Conservation (phyloP, 768 basidiomycete species). For the Macrocybe gigantea region DNA sequence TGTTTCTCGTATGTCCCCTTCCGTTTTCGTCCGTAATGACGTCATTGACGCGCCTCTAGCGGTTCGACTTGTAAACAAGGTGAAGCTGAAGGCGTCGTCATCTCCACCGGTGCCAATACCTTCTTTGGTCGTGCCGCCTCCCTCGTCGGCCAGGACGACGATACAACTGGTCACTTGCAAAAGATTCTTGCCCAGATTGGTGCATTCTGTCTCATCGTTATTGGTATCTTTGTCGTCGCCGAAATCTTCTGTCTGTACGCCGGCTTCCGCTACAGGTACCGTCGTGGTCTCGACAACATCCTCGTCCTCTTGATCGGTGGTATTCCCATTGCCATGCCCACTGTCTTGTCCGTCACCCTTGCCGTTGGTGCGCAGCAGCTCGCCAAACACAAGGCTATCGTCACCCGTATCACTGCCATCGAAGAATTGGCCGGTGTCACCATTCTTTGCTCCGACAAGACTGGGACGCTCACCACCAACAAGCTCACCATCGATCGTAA, state of each 20-base stretch:
- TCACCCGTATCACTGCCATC: conserved; percentile 99
- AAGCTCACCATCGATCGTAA: conserved; percentile 95
- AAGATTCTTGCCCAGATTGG: conserved; percentile 98
- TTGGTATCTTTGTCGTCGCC: conserved; percentile 91
- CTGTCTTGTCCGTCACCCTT: conserved; percentile 95
- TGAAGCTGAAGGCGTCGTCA: conserved; percentile 98
- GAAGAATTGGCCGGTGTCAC: conserved; percentile 98
- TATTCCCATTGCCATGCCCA: conserved; percentile 99
- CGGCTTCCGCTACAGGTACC: conserved; percentile 85
- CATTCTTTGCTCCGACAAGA: conserved; percentile 98
- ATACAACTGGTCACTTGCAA: conserved; percentile 97
- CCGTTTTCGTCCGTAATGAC: conserved; percentile 1
- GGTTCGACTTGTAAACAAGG: conserved; percentile 99
- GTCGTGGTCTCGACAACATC: conserved; percentile 94
- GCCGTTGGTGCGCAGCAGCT: conserved; percentile 98
- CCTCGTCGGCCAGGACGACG: conserved; percentile 95
- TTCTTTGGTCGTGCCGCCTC: conserved; percentile 99
- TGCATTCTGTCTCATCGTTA: conserved; percentile 93
- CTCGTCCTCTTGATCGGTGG: conserved; percentile 99
- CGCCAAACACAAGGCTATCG: conserved; percentile 98
- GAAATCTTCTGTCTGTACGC: conserved; percentile 95
- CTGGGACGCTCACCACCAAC: conserved; percentile 97
- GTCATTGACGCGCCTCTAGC: conserved; percentile 28
- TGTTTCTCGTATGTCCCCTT: conserved; percentile 86
- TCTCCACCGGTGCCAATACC: conserved; percentile 95